Percentiles rank a stretch among this genome's conserved stretches.
phyloP scores from a whole-genome alignment of 2,329 filamentous ascomycete species.

The Penicillium sp. region DNA sequence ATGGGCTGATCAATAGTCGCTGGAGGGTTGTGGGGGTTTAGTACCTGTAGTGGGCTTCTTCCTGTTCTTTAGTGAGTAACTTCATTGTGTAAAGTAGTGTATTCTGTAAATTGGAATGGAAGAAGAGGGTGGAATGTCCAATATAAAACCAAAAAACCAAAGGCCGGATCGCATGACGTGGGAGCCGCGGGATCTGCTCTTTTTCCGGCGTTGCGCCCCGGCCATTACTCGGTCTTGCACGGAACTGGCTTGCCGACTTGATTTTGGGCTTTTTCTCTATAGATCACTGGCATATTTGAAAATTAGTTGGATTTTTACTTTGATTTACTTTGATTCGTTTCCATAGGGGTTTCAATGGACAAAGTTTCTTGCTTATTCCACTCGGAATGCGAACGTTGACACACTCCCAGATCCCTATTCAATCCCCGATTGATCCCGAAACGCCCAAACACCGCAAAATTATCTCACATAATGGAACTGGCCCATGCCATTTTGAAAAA shows the following conservation, averaged over 20 bases:
- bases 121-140: neutral
- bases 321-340: neutral
- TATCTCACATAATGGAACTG: constrained; percentile 6
- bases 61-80: constrained; percentile 91
- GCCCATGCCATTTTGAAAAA: neutral
- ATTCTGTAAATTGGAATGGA: neutral
- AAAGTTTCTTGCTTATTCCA: constrained; percentile 9
- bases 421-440: constrained; percentile 21
- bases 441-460: constrained; percentile 15
- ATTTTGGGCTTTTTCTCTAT: neutral
- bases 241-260: constrained; percentile 1
- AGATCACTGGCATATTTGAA: neutral
- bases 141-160: constrained; percentile 16
- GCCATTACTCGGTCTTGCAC: constrained; percentile 10
- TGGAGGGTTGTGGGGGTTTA: constrained; percentile 12
- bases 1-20: constrained; percentile 9
- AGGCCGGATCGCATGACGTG: constrained; percentile 25
- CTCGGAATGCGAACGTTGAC: neutral
- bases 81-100: constrained; percentile 65
- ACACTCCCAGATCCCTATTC: constrained; percentile 13
- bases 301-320: neutral
- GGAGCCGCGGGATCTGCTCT: constrained; percentile 23
- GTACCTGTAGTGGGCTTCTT: constrained; percentile 76
- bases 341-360: neutral
- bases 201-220: constrained; percentile 3